Conservation (phyloP, 2,329 filamentous ascomycete genomes). For the Cladosporium sp. region DNA sequence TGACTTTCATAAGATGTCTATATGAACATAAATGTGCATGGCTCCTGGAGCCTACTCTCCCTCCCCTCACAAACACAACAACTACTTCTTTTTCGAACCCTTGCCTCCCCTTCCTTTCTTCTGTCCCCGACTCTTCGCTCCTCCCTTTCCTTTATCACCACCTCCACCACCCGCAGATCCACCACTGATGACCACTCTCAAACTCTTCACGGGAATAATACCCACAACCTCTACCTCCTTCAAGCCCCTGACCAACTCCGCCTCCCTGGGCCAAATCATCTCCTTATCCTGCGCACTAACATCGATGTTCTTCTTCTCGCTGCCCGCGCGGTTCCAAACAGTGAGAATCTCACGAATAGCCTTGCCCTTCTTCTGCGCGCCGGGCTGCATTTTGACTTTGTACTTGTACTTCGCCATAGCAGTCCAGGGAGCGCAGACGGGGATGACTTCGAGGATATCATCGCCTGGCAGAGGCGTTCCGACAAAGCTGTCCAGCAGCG, state of each 20-base stretch:
- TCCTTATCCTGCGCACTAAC: slow-evolving; percentile 54
- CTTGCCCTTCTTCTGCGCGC: slow-evolving; percentile 87
- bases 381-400: slow-evolving; percentile 91
- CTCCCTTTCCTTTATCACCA: slow-evolving; percentile 36
- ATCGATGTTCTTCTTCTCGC: slow-evolving; percentile 42
- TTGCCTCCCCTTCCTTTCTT: slow-evolving; percentile 26
- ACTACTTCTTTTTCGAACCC: slow-evolving; percentile 22
- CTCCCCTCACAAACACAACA: too few species aligned
- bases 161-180: slow-evolving; percentile 43
- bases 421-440: slow-evolving; percentile 61
- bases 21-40: too few species aligned
- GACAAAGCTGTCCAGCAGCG: slow-evolving; percentile 65
- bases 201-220: slow-evolving; percentile 72
- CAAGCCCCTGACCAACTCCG: slow-evolving; percentile 76
- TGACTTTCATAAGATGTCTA: too few species aligned
- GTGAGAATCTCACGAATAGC: slow-evolving; percentile 86
- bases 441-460: slow-evolving; percentile 66
- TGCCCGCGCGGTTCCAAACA: slow-evolving; percentile 67
- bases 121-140: slow-evolving; percentile 28
- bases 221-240: slow-evolving; percentile 81
- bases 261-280: slow-evolving; percentile 77
- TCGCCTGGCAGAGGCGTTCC: slow-evolving; percentile 77
- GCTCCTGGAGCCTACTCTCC: too few species aligned
- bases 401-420: slow-evolving; percentile 73
- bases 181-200: slow-evolving; percentile 71